Evolutionary conservation across 495 filamentous ascomycete species (phyloP), one percentile per base, ranked within the genome.

Genomic region (Amniculicola lignicola): DNA sequence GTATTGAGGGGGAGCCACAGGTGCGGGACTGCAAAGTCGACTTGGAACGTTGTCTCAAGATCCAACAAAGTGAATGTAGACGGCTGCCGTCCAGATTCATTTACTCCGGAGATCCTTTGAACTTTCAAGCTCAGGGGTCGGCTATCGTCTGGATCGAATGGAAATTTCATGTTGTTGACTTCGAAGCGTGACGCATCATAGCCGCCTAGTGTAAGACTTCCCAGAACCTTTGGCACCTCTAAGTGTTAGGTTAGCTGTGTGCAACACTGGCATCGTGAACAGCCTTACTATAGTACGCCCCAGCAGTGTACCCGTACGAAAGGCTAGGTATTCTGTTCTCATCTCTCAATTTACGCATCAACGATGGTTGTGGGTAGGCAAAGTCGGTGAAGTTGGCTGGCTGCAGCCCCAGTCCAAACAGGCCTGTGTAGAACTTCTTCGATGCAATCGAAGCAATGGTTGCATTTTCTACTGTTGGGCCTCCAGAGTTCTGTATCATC

Each of bases 251-350:
- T 53, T 43, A 42, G 36, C 3, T 14, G 19, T 12, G 31, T 45
- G 16, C 10, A 28, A 15, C 19, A 16, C 25, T 15, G 1, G 23
- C 15, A 3, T 4, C 1, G 7, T 19, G 16, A 49, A 10, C 27
- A 45, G n/a, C 7, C 68, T 65, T 54, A 65, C 73, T 70, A 55
- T 82, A 81, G 22, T 68, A 67, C 9, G 74, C 75, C 6, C 78
- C 79, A 15, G 78, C 79, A 15, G 79, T 82, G 63, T 81, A 82
- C n/a, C 72, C 76, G 69, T 72, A 81, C 37, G 72, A 77, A 14
- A 75, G 49, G 57, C 76, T 79, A 7, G 76, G 72, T 15, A 81
- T 80, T 49, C 31, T 54, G 19, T 47, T 38, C 14, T 44, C 1
- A 11, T 54, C 29, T n/a, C 29, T 62, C 22, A 57, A 18, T 3